Base-by-base conservation (phyloP, 2,329 filamentous ascomycete genomes). In the Trichoderma sp. region DNA sequence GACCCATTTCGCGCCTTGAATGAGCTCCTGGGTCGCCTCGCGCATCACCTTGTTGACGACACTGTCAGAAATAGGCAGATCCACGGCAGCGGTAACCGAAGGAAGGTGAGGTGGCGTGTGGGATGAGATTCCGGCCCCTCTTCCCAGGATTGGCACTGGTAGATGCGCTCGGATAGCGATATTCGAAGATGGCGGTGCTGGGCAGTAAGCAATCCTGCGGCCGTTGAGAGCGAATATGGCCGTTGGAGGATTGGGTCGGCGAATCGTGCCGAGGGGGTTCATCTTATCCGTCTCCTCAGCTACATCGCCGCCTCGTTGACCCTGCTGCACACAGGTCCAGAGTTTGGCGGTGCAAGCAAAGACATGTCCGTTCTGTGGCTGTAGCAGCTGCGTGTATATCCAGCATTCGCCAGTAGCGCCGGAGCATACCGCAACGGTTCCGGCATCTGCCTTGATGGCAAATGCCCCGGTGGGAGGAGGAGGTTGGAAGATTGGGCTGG, bases 371-470 rank as follows among this genome's bases (percentile, higher is more conserved):
- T 89, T 88, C 64, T 85, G 84, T 1, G 83, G 80, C 73, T 84
- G 81, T 11, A 84, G 79, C 9, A 86, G 82, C 77, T 91, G 89
- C 9, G 88, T 85, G 79, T 89, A 98, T 8, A 98, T 86, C 88
- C 93, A 98, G 63, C 96, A 92, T 84, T 98, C 96, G 14, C 96
- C 96, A 67, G 94, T 98, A 27, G 89, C 85, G 3, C 95, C 95
- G 67, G 95, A 98, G 73, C 93, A 91, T 38, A 98, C 87, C 3
- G 92, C 88, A 50, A 98, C 81, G 79, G 90, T 94, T 38, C 91
- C 93, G 5, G 90, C 91, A 79, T 94, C 93, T 12, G 93, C 92
- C 80, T 93, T 90, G 73, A 98, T 86, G 62, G 90, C 91, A 75
- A 98, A 88, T 31, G 93, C 91, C 29, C 94, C 95, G 6, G 89